Base-by-base conservation (phyloP, 2,329 filamentous ascomycete genomes). In the Aspergillus hiratsukae region DNA sequence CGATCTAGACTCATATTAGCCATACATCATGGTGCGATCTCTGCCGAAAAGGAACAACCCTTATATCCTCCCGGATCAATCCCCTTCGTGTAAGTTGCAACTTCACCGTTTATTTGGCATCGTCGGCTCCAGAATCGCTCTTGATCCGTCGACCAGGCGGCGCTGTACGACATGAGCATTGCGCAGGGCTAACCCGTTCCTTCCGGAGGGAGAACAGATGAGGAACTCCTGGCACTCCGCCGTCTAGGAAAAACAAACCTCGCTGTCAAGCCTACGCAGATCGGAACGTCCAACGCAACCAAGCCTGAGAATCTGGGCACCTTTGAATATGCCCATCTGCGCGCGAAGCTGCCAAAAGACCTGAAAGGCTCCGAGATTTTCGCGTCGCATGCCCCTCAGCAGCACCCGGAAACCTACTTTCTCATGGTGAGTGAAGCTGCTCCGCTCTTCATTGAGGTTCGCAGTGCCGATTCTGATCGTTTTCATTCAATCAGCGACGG, bases 251-350 rank as follows among this genome's bases (percentile, higher is more conserved):
- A 96, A 77, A 99, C 94, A 25, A 89, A 95, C 75, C 83, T 99
- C 61, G 87, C 87, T 9, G 86, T 92, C 52, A 94, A 91, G 78
- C 86, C 91, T 67, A 86, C 87, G 35, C 86, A 88, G 65, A 79
- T 87, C n/a, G 85, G 84, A 58, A 84, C 84, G 9, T 82, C 83
- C 41, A 88, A 86, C 73, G 87, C 90, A 61, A 84, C 86, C 55
- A 90, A 90, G 71, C 80, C 85, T 49, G 82, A 87, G 63, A 86
- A 88, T 64, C 80, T 94, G 58, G 91, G 90, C 52, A 85, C 87
- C 49, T 96, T 99, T 72, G 94, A 97, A 75, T 99, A 99, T 75
- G 93, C 92, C 62, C 94, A 99, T 72, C 82, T 99, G 51, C 89
- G 93, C 69, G 93, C 92, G 58, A 93, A 94, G 14, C 79, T 99